Base-by-base conservation (phyloP, 2,329 filamentous ascomycete genomes). In the Hymenoscyphus scutula region DNA sequence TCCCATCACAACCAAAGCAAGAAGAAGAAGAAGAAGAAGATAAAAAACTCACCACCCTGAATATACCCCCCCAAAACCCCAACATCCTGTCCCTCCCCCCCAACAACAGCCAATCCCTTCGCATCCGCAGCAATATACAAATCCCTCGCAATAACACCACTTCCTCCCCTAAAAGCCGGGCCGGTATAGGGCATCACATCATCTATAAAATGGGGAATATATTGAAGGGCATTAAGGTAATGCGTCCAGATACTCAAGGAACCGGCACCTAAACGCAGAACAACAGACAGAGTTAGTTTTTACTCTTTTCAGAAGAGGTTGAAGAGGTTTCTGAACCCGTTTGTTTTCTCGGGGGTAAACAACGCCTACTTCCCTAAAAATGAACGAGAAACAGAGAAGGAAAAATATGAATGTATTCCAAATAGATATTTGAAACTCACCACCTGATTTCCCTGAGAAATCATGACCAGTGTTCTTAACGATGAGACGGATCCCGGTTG, bases 201-300 rank as follows among this genome's bases (percentile, higher is more conserved):
- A 30, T 71, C 76, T 2, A 76, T 63, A 67, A 77, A 74, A 41
- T 73, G 64, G 2, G 53, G 19, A 45, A 78, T 68, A 60, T 78
- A 77, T 29, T 76, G 69, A 5, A 78, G 74, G 1, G 74, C 68
- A 61, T 77, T 77, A 34, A 77, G 70, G 62, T 82, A 71, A 57
- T 82, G 81, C 0, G 77, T 78, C 83, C 82, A 84, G 61, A 84
- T 77, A 1, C 76, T 82, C 0, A 86, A 72, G 0, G 82, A 78
- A 0, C 83, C 67, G n/a, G n/a, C n/a, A n/a, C n/a, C n/a, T n/a
- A n/a, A n/a, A n/a, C n/a, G n/a, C n/a, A n/a, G n/a, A n/a, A n/a
- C n/a, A n/a, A n/a, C n/a, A n/a, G n/a, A n/a, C n/a, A n/a, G n/a
- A n/a, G n/a, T n/a, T n/a, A n/a, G n/a, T n/a, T n/a, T n/a, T n/a